phyloP scores from a whole-genome alignment of 2,329 filamentous ascomycete genomes.

The Fusarium subglutinans region DNA sequence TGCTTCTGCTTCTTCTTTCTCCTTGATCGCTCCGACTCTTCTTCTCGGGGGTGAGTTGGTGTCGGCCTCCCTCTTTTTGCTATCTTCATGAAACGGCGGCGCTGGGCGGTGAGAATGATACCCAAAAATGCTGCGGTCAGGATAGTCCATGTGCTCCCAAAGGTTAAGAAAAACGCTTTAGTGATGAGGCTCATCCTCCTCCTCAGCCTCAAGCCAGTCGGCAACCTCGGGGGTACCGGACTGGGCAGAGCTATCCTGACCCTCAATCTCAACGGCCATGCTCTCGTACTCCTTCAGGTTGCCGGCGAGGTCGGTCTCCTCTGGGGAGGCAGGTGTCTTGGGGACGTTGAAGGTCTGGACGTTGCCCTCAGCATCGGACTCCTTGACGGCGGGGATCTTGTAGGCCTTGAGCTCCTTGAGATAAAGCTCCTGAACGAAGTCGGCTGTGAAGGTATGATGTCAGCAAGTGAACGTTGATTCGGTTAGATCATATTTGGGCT shows the following conservation, averaged over 20 bases:
- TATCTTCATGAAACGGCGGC: constrained; percentile 12
- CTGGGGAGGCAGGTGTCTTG: constrained; percentile 84
- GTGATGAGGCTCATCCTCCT: constrained; percentile 65
- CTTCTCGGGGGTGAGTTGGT: constrained; percentile 7
- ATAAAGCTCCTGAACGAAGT: constrained; percentile 98
- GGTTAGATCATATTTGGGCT: neutral
- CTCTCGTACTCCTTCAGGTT: constrained; percentile 94
- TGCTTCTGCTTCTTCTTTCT: constrained; percentile 23
- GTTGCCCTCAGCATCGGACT: constrained; percentile 86
- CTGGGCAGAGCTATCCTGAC: constrained; percentile 73
- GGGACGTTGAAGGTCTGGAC: constrained; percentile 88
- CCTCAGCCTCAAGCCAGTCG: constrained; percentile 87
- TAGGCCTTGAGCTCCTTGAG: constrained; percentile 95
- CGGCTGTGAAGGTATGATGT: constrained; percentile 68
- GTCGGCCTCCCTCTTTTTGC: constrained; percentile 30
- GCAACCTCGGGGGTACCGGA: constrained; percentile 66
- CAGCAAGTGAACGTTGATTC: constrained; percentile 35
- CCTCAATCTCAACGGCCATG: constrained; percentile 94
- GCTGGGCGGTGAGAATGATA: constrained; percentile 19
- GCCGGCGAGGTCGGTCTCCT: constrained; percentile 91
- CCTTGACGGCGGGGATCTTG: constrained; percentile 86
- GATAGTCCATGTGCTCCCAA: constrained; percentile 12
- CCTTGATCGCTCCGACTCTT: constrained; percentile 11
- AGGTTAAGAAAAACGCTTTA: constrained; percentile 47
- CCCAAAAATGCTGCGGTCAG: constrained; percentile 10